A percentile compares a stretch with the other conserved stretches of the same genome.
Conservation (phyloP, 2,329 filamentous ascomycete genomes). For the Talaromyces rugulosus region DNA sequence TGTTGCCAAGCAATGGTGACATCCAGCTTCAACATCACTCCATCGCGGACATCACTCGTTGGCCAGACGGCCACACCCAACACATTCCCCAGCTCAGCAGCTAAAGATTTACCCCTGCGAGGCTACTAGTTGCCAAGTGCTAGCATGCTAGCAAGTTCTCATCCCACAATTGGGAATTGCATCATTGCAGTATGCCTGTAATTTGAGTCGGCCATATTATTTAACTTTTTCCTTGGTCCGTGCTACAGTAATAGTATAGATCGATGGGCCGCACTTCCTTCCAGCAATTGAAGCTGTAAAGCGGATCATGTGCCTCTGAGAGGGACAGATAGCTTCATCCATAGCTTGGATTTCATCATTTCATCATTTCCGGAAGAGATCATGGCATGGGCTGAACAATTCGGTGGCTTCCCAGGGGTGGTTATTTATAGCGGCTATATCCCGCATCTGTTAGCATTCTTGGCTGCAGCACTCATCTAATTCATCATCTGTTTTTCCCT, state of each 20-base stretch:
- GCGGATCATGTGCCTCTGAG: neutral
- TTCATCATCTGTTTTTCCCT: neutral
- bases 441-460: neutral
- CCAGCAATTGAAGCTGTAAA: too few relatives aligned
- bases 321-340: neutral
- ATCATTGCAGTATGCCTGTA: too few relatives aligned
- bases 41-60: neutral
- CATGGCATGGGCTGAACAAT: neutral
- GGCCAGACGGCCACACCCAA: neutral
- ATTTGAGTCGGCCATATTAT: neutral
- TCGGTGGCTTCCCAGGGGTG: neutral
- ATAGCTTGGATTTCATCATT: conserved; percentile 4
- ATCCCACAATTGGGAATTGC: too few relatives aligned
- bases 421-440: neutral
- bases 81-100: neutral
- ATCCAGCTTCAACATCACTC: conserved; percentile 3
- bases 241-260: neutral
- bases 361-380: neutral
- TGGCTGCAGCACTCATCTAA: neutral
- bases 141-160: too few relatives aligned
- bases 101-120: too few relatives aligned
- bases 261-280: too few relatives aligned
- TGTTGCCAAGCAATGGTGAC: conserved; percentile 4
- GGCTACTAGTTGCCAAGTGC: too few relatives aligned
- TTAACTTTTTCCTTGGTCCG: neutral